phyloP scores from a whole-genome alignment of 2,329 filamentous ascomycete genomes.

The Nemania sp. region DNA sequence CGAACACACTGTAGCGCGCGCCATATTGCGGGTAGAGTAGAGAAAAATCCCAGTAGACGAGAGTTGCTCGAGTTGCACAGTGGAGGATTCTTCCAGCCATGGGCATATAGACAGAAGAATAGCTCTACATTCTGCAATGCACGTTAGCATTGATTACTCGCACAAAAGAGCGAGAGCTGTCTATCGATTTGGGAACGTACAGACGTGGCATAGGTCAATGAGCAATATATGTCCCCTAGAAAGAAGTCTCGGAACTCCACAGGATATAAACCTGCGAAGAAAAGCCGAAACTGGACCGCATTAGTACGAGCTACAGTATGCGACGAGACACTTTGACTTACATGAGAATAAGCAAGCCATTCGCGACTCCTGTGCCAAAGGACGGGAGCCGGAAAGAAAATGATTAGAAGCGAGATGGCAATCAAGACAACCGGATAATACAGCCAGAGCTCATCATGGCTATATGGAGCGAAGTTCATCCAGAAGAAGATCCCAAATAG shows the following conservation, averaged over 20 bases:
- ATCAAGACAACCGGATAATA: conserved; percentile 88
- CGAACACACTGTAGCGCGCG: conserved; percentile 87
- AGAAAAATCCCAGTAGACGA: conserved; percentile 82
- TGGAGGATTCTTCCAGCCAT: conserved; percentile 70
- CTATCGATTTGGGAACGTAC: conserved; percentile 52
- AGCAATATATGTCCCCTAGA: conserved; percentile 96
- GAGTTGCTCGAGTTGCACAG: conserved; percentile 88
- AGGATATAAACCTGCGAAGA: conserved; percentile 83
- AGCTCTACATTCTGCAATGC: conserved; percentile 75
- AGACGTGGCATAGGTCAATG: conserved; percentile 84
- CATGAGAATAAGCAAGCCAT: conserved; percentile 90
- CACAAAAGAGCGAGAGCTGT: no score
- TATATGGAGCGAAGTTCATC: conserved; percentile 80
- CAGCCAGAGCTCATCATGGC: conserved; percentile 68
- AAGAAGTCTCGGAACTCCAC: conserved; percentile 99
- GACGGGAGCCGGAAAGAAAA: conserved; percentile 75
- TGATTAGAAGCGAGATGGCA: conserved; percentile 63
- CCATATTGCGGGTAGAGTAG: conserved; percentile 83
- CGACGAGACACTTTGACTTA: conserved; percentile 49
- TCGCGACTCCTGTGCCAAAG: conserved; percentile 76
- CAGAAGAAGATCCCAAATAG: conserved; percentile 80
- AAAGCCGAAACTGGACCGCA: conserved; percentile 70
- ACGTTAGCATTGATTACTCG: not conserved
- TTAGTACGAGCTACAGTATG: conserved; percentile 35
- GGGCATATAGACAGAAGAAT: conserved; percentile 93